Conservation (phyloP, 2,329 filamentous ascomycete species). For the Gnomoniopsis sp. region DNA sequence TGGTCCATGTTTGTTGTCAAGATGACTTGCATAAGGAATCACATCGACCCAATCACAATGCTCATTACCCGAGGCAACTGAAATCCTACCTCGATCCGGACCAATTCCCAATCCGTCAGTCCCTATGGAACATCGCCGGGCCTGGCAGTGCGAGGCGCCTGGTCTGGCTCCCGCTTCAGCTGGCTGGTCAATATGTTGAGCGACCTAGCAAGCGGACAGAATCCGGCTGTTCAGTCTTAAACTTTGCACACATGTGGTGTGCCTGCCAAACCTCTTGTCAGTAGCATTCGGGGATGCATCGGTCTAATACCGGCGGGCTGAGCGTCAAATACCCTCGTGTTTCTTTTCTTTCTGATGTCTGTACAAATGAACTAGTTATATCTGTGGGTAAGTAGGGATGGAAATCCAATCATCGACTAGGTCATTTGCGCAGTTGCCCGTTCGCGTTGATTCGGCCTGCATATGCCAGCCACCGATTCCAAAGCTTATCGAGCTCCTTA, state of each 20-base stretch:
- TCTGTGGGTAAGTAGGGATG: constrained; percentile 21
- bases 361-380: constrained; percentile 24
- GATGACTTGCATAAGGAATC: constrained; percentile 16
- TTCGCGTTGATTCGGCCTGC: constrained; percentile 30
- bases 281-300: background rate
- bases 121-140: constrained; percentile 8
- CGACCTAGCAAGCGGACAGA: background rate
- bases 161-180: background rate
- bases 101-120: background rate
- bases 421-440: constrained; percentile 39
- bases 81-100: constrained; percentile 12
- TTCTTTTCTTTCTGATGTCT: constrained; percentile 25
- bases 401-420: constrained; percentile 21
- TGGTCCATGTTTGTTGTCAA: constrained; percentile 14
- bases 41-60: constrained; percentile 15
- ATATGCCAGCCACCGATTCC: constrained; percentile 25
- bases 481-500: constrained; percentile 16
- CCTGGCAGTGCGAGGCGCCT: constrained; percentile 5
- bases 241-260: background rate
- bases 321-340: constrained; percentile 18
- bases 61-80: constrained; percentile 19
- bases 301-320: constrained; percentile 1
- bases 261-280: background rate
- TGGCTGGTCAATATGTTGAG: background rate
- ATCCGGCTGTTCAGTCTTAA: background rate